phyloP scores from a whole-genome alignment of 164 flowering plant species.

The Berberis thunbergii region DNA sequence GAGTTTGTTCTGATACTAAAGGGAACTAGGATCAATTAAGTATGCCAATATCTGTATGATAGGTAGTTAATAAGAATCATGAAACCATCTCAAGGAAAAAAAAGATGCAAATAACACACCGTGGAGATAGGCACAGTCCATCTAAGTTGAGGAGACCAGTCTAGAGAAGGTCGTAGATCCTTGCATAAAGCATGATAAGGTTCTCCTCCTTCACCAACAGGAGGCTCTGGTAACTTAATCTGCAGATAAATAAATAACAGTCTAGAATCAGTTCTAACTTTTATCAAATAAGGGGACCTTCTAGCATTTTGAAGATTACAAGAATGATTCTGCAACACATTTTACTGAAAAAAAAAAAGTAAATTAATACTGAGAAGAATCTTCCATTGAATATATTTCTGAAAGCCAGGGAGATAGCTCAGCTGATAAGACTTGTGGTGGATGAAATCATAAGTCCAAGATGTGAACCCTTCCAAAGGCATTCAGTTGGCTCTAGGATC shows the following conservation, averaged over 20 bases:
- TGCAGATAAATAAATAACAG: constrained; percentile 7
- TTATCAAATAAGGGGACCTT: no score
- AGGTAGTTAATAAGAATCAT: background rate
- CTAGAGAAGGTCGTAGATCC: constrained; percentile 73
- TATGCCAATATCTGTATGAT: background rate
- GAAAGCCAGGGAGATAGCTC: no score
- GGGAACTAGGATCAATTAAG: background rate
- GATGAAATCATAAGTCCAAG: no score
- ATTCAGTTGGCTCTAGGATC: no score
- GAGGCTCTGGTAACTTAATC: constrained; percentile 56
- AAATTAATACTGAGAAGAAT: no score
- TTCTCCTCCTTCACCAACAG: constrained; percentile 69
- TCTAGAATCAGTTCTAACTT: background rate
- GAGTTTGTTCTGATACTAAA: no score
- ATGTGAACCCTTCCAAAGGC: no score
- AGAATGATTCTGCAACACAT: no score
- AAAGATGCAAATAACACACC: constrained; percentile 17
- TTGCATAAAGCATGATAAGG: constrained; percentile 36
- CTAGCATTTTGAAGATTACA: no score
- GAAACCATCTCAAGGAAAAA: background rate
- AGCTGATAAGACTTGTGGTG: no score
- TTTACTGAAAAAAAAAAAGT: no score
- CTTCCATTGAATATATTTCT: no score
- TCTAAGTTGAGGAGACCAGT: constrained; percentile 62
- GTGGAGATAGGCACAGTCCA: constrained; percentile 50